Evolutionary conservation across 78 protist genomes (phyloP).

Genomic region (Reticulomyxa filosa): DNA sequence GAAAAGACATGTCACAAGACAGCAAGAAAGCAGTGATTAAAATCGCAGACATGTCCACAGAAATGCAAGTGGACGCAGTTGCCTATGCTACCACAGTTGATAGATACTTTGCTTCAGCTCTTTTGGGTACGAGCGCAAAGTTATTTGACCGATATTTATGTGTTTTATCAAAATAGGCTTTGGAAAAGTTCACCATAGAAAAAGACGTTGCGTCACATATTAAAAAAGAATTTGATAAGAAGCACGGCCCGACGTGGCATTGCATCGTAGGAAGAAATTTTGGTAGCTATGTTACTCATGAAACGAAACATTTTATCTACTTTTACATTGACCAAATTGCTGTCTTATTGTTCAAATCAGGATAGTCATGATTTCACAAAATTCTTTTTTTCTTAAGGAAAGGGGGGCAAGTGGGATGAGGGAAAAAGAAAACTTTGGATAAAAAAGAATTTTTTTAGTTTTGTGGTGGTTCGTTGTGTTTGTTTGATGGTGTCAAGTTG

Average conservation of each 20-base stretch:
- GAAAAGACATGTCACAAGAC: no score
- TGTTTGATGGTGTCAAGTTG: no score
- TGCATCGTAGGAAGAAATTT: constrained; percentile 93
- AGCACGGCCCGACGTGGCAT: constrained; percentile 88
- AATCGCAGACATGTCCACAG: constrained; percentile 76
- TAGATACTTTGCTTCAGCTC: no score
- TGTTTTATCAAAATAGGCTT: no score
- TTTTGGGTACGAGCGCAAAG: no score
- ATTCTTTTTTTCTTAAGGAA: no score
- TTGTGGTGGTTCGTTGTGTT: no score
- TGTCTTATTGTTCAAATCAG: constrained; percentile 69
- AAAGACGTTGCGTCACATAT: constrained; percentile 89
- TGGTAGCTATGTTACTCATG: constrained; percentile 95
- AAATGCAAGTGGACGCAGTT: constrained; percentile 88
- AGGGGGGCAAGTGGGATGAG: no score
- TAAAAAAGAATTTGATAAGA: constrained; percentile 91
- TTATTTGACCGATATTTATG: no score
- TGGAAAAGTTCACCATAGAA: constrained; percentile 77
- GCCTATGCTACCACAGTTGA: constrained; percentile 32
- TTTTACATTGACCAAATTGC: constrained; percentile 86
- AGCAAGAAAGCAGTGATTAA: constrained; percentile 64
- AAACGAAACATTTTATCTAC: constrained; percentile 90
- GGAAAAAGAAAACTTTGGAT: no score
- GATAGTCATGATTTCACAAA: no score
- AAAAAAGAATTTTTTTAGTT: no score